phyloP scores from a whole-genome alignment of 306 rosid species.

The Prunus fruticosa region DNA sequence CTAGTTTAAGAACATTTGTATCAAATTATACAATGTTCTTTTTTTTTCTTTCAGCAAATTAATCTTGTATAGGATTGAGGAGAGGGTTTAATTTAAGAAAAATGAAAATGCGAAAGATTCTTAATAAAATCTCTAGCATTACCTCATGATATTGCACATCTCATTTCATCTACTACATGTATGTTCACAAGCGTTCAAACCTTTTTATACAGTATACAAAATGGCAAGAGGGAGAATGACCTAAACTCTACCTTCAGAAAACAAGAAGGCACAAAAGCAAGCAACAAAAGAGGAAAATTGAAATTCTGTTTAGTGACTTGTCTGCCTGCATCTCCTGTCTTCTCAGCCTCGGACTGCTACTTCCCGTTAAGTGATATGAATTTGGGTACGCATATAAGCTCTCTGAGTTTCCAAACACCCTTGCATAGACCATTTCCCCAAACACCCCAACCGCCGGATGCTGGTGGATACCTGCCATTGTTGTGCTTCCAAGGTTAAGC shows the following conservation, averaged over 20 bases:
- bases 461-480: conserved; percentile 41
- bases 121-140: not conserved
- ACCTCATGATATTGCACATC: not conserved
- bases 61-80: too few relatives aligned
- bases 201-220: conserved; percentile 38
- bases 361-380: conserved; percentile 47
- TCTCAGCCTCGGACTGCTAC: conserved; percentile 59
- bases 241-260: conserved; percentile 39
- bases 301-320: conserved; percentile 76
- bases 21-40: too few relatives aligned
- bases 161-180: conserved; percentile 5
- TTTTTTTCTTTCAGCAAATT: too few relatives aligned
- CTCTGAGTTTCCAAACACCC: conserved; percentile 67
- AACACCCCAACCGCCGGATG: conserved; percentile 60
- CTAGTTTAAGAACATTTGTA: too few relatives aligned
- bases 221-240: conserved; percentile 19
- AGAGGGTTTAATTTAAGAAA: too few relatives aligned
- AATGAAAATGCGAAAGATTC: not conserved
- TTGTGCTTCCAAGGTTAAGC: conserved; percentile 41
- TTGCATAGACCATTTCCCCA: conserved; percentile 67
- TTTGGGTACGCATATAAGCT: conserved; percentile 47
- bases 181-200: conserved; percentile 1
- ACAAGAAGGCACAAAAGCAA: conserved; percentile 73
- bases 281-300: conserved; percentile 80
- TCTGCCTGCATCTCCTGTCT: conserved; percentile 83